Percentiles rank a stretch among this genome's conserved stretches.
Conservation (phyloP, 2,329 filamentous ascomycete species). For the Sarocladiaceae sp. region DNA sequence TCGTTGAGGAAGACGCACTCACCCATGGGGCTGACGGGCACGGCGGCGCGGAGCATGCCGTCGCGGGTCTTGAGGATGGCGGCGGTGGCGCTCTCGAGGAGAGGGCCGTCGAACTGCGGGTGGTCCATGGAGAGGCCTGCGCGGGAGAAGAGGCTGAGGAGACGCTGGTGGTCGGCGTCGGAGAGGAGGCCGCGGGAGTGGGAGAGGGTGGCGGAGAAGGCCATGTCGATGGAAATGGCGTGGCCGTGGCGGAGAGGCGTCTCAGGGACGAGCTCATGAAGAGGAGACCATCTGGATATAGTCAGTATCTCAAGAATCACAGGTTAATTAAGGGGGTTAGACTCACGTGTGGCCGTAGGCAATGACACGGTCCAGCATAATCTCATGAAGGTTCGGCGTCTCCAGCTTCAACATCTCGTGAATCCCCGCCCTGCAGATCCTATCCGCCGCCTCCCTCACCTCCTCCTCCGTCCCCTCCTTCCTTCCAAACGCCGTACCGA, state of each 20-base stretch:
- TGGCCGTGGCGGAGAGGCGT: slow-evolving; percentile 66
- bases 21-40: slow-evolving; percentile 58
- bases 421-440: slow-evolving; percentile 63
- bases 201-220: slow-evolving; percentile 64
- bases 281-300: slow-evolving; percentile 57
- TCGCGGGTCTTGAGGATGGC: slow-evolving; percentile 68
- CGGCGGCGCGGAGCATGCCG: slow-evolving; percentile 59
- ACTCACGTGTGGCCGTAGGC: slow-evolving; percentile 64
- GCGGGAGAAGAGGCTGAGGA: slow-evolving; percentile 62
- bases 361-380: slow-evolving; percentile 65
- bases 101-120: slow-evolving; percentile 56
- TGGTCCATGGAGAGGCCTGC: slow-evolving; percentile 69
- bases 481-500: slow-evolving; percentile 58
- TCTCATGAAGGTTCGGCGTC: slow-evolving; percentile 67
- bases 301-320: too few relatives aligned
- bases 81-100: slow-evolving; percentile 58
- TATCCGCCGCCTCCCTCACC: slow-evolving; percentile 54
- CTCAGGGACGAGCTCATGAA: slow-evolving; percentile 63
- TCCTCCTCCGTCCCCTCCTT: slow-evolving; percentile 48
- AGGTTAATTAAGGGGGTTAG: too few relatives aligned
- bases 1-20: slow-evolving; percentile 64
- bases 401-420: slow-evolving; percentile 69
- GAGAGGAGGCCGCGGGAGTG: slow-evolving; percentile 55
- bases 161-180: slow-evolving; percentile 52
- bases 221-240: slow-evolving; percentile 72